phyloP scores from a whole-genome alignment of 352 stramenopile species.

The Phytopythium oedochilum region DNA sequence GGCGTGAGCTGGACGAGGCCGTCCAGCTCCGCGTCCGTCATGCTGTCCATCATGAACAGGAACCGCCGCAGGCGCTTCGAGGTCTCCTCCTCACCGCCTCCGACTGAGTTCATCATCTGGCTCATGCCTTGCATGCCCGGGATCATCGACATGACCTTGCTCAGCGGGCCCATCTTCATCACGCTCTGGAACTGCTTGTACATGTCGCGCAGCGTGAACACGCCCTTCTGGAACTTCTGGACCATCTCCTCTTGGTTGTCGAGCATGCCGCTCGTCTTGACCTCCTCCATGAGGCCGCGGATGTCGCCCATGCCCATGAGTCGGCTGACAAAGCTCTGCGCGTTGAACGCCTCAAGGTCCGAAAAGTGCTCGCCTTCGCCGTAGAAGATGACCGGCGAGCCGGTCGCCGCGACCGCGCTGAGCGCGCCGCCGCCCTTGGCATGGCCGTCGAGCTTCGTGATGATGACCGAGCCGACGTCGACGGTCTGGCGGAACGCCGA shows the following conservation, averaged over 20 bases:
- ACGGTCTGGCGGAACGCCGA: conserved; percentile 94
- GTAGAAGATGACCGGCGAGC: conserved; percentile 98
- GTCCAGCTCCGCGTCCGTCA: conserved; percentile 97
- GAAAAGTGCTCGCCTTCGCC: conserved; percentile 97
- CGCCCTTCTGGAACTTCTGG: conserved; percentile 94
- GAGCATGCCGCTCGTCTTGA: conserved; percentile 88
- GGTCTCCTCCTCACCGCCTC: conserved; percentile 89
- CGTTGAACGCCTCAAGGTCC: conserved; percentile 98
- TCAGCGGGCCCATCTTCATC: conserved; percentile 97
- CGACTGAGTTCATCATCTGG: conserved; percentile 89
- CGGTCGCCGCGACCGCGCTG: conserved; percentile 96
- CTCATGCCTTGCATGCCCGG: conserved; percentile 91
- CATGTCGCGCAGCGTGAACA: conserved; percentile 98
- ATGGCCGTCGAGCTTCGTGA: conserved; percentile 99
- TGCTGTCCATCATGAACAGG: conserved; percentile 99
- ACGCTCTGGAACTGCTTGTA: conserved; percentile 98
- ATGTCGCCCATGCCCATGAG: conserved; percentile 98
- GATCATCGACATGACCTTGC: conserved; percentile 99
- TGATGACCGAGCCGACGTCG: conserved; percentile 97
- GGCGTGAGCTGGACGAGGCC: conserved; percentile 69
- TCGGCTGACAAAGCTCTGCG: conserved; percentile 97
- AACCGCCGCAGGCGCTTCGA: conserved; percentile 94
- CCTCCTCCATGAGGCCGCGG: conserved; percentile 93
- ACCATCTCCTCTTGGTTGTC: conserved; percentile 96
- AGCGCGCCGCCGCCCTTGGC: conserved; percentile 98